phyloP scores from a whole-genome alignment of 805 yeast species.

The Yarrowia divulgata region DNA sequence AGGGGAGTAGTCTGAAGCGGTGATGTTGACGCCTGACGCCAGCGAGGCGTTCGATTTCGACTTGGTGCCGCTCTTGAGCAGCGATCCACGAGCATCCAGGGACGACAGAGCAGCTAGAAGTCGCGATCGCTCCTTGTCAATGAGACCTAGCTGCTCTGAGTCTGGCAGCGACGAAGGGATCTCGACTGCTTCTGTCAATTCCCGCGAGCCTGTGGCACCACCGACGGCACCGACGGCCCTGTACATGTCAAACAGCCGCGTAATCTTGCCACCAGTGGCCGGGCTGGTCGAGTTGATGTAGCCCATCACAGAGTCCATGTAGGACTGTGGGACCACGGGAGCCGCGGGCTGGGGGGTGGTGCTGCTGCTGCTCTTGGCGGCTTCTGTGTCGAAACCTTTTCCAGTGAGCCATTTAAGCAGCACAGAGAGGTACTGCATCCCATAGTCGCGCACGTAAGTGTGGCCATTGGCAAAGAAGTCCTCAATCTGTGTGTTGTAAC shows the following conservation, averaged over 20 bases:
- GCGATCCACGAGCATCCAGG: constrained; percentile 14
- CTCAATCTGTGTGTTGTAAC: constrained; percentile 53
- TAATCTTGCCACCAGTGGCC: constrained; percentile 27
- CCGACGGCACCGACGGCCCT: constrained; percentile 3
- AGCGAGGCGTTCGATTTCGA: constrained; percentile 21
- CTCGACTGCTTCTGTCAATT: neutral
- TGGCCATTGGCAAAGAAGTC: constrained; percentile 43
- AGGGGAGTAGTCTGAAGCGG: constrained; percentile 9
- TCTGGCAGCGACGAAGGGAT: constrained; percentile 6
- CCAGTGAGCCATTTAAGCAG: constrained; percentile 32
- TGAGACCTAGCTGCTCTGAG: constrained; percentile 23
- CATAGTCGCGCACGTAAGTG: constrained; percentile 41
- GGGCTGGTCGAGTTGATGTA: constrained; percentile 28
- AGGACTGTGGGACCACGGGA: constrained; percentile 17
- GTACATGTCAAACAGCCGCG: constrained; percentile 31
- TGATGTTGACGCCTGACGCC: constrained; percentile 5
- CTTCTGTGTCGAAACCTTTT: constrained; percentile 15
- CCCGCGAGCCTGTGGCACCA: neutral
- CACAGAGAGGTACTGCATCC: constrained; percentile 41
- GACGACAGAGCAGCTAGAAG: constrained; percentile 29
- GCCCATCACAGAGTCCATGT: constrained; percentile 29
- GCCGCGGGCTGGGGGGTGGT: neutral
- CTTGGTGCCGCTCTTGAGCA: constrained; percentile 10
- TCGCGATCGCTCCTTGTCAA: constrained; percentile 16
- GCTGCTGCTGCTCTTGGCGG: neutral